Evolutionary conservation across 768 basidiomycete genomes (phyloP).

Genomic region (Solioccasus polychromus): DNA sequence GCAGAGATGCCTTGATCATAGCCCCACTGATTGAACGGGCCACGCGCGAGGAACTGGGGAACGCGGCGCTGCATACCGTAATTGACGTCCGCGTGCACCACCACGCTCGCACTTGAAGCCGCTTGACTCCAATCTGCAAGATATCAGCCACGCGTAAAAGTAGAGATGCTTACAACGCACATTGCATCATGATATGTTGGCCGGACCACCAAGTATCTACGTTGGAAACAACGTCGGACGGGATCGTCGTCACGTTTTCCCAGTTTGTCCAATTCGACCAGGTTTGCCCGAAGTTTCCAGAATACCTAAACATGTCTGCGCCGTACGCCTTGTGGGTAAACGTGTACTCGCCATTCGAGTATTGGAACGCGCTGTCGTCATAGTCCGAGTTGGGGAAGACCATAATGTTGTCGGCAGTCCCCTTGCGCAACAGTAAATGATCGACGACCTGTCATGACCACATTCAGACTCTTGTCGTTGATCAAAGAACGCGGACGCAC

Average conservation of each 20-base stretch:
- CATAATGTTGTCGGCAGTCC: conserved; percentile 69
- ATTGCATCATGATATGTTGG: conserved; percentile 86
- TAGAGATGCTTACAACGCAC: conserved; percentile 39
- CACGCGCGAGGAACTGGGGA: conserved; percentile 84
- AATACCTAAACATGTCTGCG: conserved; percentile 85
- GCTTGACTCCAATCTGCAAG: conserved; percentile 73
- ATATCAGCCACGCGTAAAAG: conserved; percentile 1
- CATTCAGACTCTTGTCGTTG: conserved; percentile 3
- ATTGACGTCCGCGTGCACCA: conserved; percentile 75
- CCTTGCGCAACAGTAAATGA: conserved; percentile 80
- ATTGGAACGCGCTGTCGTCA: conserved; percentile 54
- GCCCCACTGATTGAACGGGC: conserved; percentile 90
- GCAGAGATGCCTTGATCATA: conserved; percentile 79
- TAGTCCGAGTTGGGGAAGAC: conserved; percentile 87
- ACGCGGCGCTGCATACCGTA: conserved; percentile 67
- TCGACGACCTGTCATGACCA: conserved; percentile 51
- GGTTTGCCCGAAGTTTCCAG: conserved; percentile 79
- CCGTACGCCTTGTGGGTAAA: conserved; percentile 83
- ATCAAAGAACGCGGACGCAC: conserved; percentile 38
- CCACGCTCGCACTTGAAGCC: conserved; percentile 57
- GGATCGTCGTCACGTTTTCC: conserved; percentile 70
- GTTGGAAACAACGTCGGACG: conserved; percentile 50
- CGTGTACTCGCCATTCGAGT: conserved; percentile 61
- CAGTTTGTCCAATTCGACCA: conserved; percentile 82
- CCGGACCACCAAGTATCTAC: conserved; percentile 69